Evolutionary conservation across 257 asterid species (phyloP).

Genomic region (Lithospermum erythrorhizon): DNA sequence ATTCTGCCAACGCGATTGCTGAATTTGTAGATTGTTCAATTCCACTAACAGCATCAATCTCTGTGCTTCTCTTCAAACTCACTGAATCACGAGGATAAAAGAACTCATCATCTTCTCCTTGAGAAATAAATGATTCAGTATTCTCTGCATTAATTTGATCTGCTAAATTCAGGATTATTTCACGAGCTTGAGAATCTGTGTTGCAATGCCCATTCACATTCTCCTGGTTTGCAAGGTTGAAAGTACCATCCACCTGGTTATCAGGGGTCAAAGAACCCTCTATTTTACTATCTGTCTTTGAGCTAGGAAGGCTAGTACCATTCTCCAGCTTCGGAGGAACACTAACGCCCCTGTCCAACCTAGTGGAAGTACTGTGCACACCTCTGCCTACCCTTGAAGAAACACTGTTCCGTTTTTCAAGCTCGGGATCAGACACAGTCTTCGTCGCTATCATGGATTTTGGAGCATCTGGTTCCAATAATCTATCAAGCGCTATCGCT

Average conservation of each 20-base stretch:
- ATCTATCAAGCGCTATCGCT: constrained; percentile 71
- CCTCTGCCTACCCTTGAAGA: constrained; percentile 25
- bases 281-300: constrained; percentile 27
- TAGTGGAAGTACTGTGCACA: neutral
- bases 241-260: neutral
- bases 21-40: constrained; percentile 33
- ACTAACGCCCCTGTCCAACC: constrained; percentile 6
- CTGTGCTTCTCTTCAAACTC: constrained; percentile 54
- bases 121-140: constrained; percentile 29
- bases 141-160: constrained; percentile 25
- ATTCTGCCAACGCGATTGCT: constrained; percentile 50
- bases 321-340: constrained; percentile 34
- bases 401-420: constrained; percentile 34
- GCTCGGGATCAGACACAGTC: constrained; percentile 26
- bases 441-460: constrained; percentile 33
- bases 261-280: constrained; percentile 5
- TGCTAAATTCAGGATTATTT: constrained; percentile 18
- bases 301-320: constrained; percentile 29
- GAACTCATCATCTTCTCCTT: constrained; percentile 45
- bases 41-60: constrained; percentile 42
- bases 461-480: constrained; percentile 54
- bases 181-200: constrained; percentile 16
- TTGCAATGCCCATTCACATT: constrained; percentile 16
- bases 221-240: constrained; percentile 22
- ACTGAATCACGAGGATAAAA: constrained; percentile 44